Base-by-base conservation (phyloP, 1,284 basidiomycete genomes). In the Ustilago vetiveriae region DNA sequence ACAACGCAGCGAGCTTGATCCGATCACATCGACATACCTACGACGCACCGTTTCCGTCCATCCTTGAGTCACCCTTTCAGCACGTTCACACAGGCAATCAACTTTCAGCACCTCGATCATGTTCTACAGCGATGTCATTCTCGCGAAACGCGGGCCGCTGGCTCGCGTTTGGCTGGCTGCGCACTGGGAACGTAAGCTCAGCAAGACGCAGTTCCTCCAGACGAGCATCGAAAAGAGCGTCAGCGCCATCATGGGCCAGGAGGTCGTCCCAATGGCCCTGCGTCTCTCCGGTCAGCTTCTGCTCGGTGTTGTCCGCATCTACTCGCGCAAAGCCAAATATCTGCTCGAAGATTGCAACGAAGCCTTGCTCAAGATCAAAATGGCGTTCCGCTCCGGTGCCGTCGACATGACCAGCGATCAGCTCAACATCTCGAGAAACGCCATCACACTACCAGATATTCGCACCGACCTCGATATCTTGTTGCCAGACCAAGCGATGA, bases 161-260 rank as follows among this genome's bases (percentile, higher is more conserved):
- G 94, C 92, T 38, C 92, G 91, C 84, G 92, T 98, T 85, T 98
- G 95, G 95, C 89, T 98, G 47, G 95, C 95, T 22, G 95, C 96
- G 2, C 95, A 98, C 85, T 94, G 95, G 89, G 94, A 98, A 84
- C 89, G 93, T 78, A 97, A 97, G 85, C 88, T 98, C 76, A 94
- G 92, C 79, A 98, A 98, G 84, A 89, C 90, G 27, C 92, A 95
- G 82, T 92, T 94, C 0, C 85, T 97, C 2, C 91, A 94, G 79
- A 94, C 94, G 0, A 92, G 95, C 83, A 95, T 98, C 55, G 92
- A 90, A 63, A 89, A 96, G 82, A 92, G 91, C 59, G 92, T 94
- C 75, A 91, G 92, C 32, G 70, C 76, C 79, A 89, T 93, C 50
- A 75, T 78, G 86, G 90, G 88, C 22, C 90, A 93, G 82, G 91